Base-by-base conservation (phyloP, 345 rosid species). In the Gossypium mustelinum region DNA sequence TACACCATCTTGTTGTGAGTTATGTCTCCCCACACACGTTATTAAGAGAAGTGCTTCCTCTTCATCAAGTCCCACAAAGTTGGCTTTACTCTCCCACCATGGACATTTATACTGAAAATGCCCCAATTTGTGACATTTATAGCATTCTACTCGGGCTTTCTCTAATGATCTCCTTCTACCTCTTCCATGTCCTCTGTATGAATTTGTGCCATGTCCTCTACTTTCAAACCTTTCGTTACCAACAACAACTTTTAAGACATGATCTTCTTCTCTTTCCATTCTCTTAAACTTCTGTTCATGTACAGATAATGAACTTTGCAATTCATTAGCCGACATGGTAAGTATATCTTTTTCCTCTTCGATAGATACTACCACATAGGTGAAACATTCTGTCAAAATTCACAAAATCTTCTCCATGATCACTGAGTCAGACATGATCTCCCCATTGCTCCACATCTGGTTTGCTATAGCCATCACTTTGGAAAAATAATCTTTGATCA, bases 111-210 rank as follows among this genome's bases (percentile, higher is more conserved):
- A 52, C 8, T 14, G 0, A 6, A 52, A 52, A 52, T 6, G 10
- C 8, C 20, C 20, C 5, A 52, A n/a, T 0, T 52, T 52, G 7
- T 52, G 57, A 2, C 20, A 52, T 5, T 14, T 14, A 7, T 16
- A 17, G 1, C 22, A 17, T 0, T 17, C 20, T 17, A 54, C 20
- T 7, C 0, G 0, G 0, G 57, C 22, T 17, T 17, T 17, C 0
- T 17, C 10, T 17, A 52, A 52, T 14, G 57, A 50, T 50, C 39
- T 17, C 14, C 2, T 0, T 5, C 20, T 5, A 0, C 57, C 20
- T 17, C 22, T 54, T 54, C 10, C 11, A 54, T 0, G 1, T 2
- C 10, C 1, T 17, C 57, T 4, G 11, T 17, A 6, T 54, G 2
- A 29, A 29, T 29, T 29, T 29, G 0, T 0, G 3, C 18, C 9